Evolutionary conservation across 1,284 basidiomycete genomes (phyloP).

Genomic region (Tilletia setariae): DNA sequence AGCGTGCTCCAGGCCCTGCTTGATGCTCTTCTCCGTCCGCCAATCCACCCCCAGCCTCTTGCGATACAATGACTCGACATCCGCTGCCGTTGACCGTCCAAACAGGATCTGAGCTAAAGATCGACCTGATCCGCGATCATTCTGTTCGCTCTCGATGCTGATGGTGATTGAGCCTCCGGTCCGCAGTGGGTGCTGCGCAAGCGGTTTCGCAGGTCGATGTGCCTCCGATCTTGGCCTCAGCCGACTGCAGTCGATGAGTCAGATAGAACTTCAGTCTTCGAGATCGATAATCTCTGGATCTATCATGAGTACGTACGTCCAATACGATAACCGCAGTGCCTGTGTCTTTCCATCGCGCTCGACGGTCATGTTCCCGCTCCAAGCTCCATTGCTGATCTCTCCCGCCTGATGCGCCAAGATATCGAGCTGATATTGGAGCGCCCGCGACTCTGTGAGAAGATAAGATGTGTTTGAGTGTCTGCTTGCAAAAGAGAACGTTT

Average conservation of each 20-base stretch:
- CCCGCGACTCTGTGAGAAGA: constrained; percentile 21
- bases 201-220: not conserved
- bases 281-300: no score
- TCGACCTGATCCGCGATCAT: not conserved
- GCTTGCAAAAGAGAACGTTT: not conserved
- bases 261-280: not conserved
- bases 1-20: not conserved
- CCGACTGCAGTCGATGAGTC: not conserved
- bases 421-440: constrained; percentile 48
- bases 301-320: constrained; percentile 6
- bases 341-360: constrained; percentile 2
- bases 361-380: not conserved
- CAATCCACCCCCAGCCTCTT: constrained; percentile 18
- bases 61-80: not conserved
- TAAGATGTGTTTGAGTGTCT: not conserved
- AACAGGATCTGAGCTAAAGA: constrained; percentile 1
- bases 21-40: constrained; percentile 19
- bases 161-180: not conserved
- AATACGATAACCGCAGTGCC: constrained; percentile 3
- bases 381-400: constrained; percentile 24
- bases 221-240: not conserved
- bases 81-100: not conserved
- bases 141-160: not conserved
- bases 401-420: constrained; percentile 45
- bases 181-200: not conserved